A percentile compares a stretch with the other conserved stretches of the same genome.
These are phyloP conservation scores for Isochrysis galbana DNA, from an alignment of 78 protist genomes.

Conservation along the genomic window DNA sequence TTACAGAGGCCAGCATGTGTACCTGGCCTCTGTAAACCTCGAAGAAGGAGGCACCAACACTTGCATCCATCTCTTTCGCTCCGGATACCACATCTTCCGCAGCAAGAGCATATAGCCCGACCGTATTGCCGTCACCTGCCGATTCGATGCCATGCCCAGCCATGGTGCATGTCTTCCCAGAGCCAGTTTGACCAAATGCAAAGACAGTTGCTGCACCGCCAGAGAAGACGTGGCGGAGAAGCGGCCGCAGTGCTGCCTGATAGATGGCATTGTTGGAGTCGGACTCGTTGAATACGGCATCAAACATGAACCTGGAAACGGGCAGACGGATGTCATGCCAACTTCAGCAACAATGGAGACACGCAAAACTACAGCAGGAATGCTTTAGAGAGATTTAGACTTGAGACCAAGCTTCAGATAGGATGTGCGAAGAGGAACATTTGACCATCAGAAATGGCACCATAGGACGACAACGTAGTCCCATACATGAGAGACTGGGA, in stretches of 20 bases:
- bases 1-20: no score
- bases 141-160: neutral
- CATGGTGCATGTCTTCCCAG: no score
- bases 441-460: no score
- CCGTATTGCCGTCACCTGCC: neutral
- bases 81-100: slow-evolving; percentile 11
- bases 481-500: no score
- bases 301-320: slow-evolving; percentile 33
- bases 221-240: slow-evolving; percentile 9
- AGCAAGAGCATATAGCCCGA: slow-evolving; percentile 31
- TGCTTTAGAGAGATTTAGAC: no score
- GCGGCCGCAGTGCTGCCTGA: neutral
- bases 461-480: no score
- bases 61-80: neutral
- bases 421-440: no score
- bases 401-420: no score
- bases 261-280: neutral
- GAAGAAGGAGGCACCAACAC: slow-evolving; percentile 4
- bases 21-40: slow-evolving; percentile 41
- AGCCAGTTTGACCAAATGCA: slow-evolving; percentile 46
- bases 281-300: slow-evolving; percentile 28
- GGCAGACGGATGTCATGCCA: no score
- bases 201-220: slow-evolving; percentile 40
- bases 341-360: no score
- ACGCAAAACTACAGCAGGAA: no score